Evolutionary conservation across 768 basidiomycete species (phyloP), one percentile per base, ranked within the genome.

Genomic region (Termitomyces sp.): DNA sequence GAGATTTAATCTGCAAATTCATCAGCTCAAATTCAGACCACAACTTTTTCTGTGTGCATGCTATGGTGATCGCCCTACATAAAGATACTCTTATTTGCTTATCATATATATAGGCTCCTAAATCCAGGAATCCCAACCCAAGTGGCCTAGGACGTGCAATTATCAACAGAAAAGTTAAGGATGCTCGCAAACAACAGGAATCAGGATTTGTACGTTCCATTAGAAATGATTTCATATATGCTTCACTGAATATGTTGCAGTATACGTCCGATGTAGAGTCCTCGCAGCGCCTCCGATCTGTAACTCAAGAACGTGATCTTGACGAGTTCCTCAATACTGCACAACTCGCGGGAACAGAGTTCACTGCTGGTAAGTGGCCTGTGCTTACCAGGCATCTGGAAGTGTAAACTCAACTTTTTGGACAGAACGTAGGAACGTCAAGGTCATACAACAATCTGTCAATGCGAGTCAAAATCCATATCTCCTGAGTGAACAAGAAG

Each of bases 251-350:
- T 44, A 43, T 43, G 29, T 3, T 51, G 38, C 62, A 92, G 91
- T 94, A 89, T 69, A 81, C 83, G 5, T 86, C 89, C 2, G 93
- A 96, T 63, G 48, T 85, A 18, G 87, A 90, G 53, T 68, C 79
- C 11, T 78, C 84, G 7, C 77, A 77, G 50, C 85, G 85, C 32
- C 79, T 99, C 35, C 84, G 87, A 66, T 98, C 96, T 0, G 86
- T 99, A 20, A 99, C 97, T 0, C 95, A 98, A 72, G 96, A 99
- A 73, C 77, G 85, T 52, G 94, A 98, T 74, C 76, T 99, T 18
- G 94, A 98, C 61, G 96, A 95, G 70, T 99, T 99, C 68, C 71
- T 99, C 52, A 95, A 84, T 65, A 97, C 92, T 12, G 97, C 97
- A 10, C 90, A 94, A 63, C 76, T 99, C 52, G 97, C 97, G 13